Evolutionary conservation across 148 eudicot genomes (phyloP), one percentile per base, ranked within the genome.

Genomic region (Fagopyrum tataricum): DNA sequence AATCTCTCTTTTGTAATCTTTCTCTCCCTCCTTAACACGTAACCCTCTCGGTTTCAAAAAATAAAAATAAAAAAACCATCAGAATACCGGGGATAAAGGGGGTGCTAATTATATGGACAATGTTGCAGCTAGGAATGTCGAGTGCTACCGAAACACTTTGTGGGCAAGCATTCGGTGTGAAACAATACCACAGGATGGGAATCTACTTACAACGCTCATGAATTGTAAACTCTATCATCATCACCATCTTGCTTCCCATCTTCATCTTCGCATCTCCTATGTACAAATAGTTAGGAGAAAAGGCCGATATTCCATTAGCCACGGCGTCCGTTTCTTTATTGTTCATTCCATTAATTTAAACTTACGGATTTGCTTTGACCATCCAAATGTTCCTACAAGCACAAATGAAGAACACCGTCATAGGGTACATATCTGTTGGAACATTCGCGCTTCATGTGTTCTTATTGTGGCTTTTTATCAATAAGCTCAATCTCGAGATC

Each of bases 301-400:
- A 79, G 0, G 84, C 80, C 21, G 76, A 76, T 8, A 81, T 89
- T 17, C 78, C 91, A 2, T 58, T 48, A 17, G 86, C 78, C 9
- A 77, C 91, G 1, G 86, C 75, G 58, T 37, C 42, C 5, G 79
- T 88, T 20, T 76, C 93, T 59, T 24, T 82, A 13, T 91, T 93
- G 91, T 88, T 87, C 84, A 85, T 85, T 71, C 85, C 88, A 55
- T 31, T 83, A 37, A 7, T 79, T 40, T 87, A 85, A 52, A 78
- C 74, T 42, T 72, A 75, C 68, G 79, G 85, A 48, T 89, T 80
- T 24, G 66, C 64, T 52, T 66, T 84, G 77, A 87, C 90, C 5
- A 81, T 87, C 31, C 97, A 89, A 73, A 89, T 84, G 91, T 91
- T 49, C 58, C 78, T 91, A 37, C 97, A 89, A 74, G 85, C 90